phyloP scores from a whole-genome alignment of 1,139 yeast species.

The Spencermartinsiella ligniputridi region DNA sequence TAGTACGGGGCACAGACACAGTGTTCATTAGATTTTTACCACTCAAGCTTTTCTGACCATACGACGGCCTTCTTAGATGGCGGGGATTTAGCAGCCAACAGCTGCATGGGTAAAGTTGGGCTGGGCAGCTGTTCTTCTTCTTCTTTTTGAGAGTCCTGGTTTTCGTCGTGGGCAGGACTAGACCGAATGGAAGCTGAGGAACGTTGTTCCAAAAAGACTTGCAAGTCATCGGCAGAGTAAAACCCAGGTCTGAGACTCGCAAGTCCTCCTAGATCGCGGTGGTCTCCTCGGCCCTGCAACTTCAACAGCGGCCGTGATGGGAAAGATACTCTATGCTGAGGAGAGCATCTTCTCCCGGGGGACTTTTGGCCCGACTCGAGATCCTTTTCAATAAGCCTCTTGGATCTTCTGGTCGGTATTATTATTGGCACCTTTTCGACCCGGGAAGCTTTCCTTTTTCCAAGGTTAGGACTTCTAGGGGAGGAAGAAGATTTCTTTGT shows the following conservation, averaged over 20 bases:
- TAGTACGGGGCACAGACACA: too few species aligned
- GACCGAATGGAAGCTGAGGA: neutral
- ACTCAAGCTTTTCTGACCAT: constrained; percentile 11
- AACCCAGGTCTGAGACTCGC: constrained; percentile 22
- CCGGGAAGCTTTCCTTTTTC: neutral
- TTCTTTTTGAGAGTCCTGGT: neutral
- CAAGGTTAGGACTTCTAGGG: neutral
- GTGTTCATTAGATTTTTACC: constrained; percentile 7
- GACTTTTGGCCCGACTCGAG: constrained; percentile 16
- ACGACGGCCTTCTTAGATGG: constrained; percentile 4
- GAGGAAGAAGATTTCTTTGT: neutral
- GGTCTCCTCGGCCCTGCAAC: neutral
- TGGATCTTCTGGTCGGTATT: constrained; percentile 15
- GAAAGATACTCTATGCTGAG: constrained; percentile 17
- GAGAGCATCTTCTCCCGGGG: constrained; percentile 22
- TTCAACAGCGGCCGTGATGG: constrained; percentile 18
- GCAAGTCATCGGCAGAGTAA: constrained; percentile 22
- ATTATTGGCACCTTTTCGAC: neutral
- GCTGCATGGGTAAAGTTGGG: neutral
- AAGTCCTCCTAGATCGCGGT: too few species aligned
- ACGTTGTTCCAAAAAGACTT: constrained; percentile 5
- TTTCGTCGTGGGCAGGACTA: neutral
- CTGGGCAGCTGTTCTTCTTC: neutral
- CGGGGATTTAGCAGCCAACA: neutral
- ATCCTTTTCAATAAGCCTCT: constrained; percentile 16